Conservation (phyloP, 2,329 filamentous ascomycete species). For the Botryotinia calthae region DNA sequence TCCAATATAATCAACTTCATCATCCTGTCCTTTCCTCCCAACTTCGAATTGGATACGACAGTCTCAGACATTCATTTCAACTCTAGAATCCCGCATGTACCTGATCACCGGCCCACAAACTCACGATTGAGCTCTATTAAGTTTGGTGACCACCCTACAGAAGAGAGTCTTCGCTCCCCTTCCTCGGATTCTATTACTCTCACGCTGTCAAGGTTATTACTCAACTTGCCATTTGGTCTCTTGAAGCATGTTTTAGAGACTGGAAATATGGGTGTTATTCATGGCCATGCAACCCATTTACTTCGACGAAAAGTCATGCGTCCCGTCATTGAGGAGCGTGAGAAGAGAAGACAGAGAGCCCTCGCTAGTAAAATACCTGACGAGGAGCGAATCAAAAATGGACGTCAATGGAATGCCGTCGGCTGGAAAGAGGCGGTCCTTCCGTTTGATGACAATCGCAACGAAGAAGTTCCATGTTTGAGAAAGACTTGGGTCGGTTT, state of each 20-base stretch:
- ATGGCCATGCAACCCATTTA: constrained; percentile 49
- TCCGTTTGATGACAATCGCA: constrained; percentile 23
- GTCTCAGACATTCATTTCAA: constrained; percentile 47
- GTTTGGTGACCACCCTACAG: constrained; percentile 61
- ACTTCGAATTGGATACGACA: constrained; percentile 57
- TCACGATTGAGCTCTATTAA: constrained; percentile 62
- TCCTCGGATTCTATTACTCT: constrained; percentile 39
- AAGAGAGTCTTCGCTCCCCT: constrained; percentile 39
- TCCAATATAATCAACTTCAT: constrained; percentile 57
- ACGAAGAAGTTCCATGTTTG: constrained; percentile 31
- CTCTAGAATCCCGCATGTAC: constrained; percentile 45
- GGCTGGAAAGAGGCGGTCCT: constrained; percentile 39
- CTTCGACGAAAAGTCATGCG: constrained; percentile 50
- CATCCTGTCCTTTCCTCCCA: constrained; percentile 55
- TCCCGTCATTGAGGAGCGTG: constrained; percentile 55
- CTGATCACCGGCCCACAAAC: constrained; percentile 40
- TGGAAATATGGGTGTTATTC: constrained; percentile 50
- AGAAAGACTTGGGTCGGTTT: constrained; percentile 33
- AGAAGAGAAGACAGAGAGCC: constrained; percentile 48
- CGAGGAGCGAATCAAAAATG: constrained; percentile 32
- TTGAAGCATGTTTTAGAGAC: constrained; percentile 66
- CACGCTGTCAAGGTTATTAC: constrained; percentile 62
- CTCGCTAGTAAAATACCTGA: constrained; percentile 31
- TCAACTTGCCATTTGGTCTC: constrained; percentile 67
- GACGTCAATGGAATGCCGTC: constrained; percentile 36